Percentiles rank a stretch among this genome's conserved stretches.
phyloP scores from a whole-genome alignment of 805 yeast species.

The Zygosaccharomyces rouxii region DNA sequence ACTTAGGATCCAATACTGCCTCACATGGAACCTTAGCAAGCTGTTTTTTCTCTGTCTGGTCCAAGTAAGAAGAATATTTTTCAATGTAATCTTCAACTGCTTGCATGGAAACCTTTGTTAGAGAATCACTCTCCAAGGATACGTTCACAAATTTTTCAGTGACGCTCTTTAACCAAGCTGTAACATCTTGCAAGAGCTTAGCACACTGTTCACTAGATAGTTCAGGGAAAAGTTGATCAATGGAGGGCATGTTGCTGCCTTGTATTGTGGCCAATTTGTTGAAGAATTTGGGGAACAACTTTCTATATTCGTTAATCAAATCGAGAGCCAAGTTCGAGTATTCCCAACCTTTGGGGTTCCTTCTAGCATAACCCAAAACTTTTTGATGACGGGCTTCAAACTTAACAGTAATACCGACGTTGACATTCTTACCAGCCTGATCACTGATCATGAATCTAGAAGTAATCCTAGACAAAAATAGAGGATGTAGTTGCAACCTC shows the following conservation, averaged over 20 bases:
- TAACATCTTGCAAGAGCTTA: conserved; percentile 30
- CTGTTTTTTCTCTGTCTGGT: conserved; percentile 47
- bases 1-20: conserved; percentile 73
- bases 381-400: conserved; percentile 74
- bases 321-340: conserved; percentile 70
- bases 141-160: conserved; percentile 57
- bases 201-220: conserved; percentile 29
- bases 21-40: conserved; percentile 78
- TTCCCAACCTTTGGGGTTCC: conserved; percentile 69
- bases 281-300: conserved; percentile 60
- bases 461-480: conserved; percentile 72
- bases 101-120: conserved; percentile 59
- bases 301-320: conserved; percentile 56
- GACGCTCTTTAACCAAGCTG: conserved; percentile 44
- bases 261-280: conserved; percentile 32
- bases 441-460: conserved; percentile 63
- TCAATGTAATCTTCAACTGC: conserved; percentile 62
- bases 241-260: conserved; percentile 28
- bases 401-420: conserved; percentile 81
- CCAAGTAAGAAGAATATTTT: conserved; percentile 43
- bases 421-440: conserved; percentile 47
- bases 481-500: conserved; percentile 51
- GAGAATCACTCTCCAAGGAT: conserved; percentile 70
- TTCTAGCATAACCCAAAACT: conserved; percentile 81
- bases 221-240: conserved; percentile 36